Evolutionary conservation across 176 grass and related monocot species (phyloP).

Genomic region (Triticum urartu): DNA sequence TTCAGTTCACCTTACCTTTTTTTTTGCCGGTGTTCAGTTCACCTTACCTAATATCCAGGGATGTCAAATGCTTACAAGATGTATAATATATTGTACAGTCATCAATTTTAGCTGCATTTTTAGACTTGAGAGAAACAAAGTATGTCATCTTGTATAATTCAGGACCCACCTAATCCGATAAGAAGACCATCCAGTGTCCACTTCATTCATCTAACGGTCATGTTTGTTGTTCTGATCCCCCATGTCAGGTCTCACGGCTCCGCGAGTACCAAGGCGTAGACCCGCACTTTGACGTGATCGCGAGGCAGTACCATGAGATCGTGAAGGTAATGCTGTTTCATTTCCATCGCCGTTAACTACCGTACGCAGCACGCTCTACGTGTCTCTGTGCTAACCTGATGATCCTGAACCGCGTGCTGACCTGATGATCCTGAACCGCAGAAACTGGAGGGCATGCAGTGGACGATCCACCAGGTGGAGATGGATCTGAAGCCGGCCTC

Average conservation of each 20-base stretch:
- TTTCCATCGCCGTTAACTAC: not conserved
- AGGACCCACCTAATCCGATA: not conserved
- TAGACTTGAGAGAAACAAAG: not conserved
- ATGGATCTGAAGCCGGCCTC: constrained; percentile 86
- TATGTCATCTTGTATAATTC: no score
- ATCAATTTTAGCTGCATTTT: not conserved
- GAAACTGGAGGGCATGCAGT: constrained; percentile 98
- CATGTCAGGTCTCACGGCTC: constrained; percentile 75
- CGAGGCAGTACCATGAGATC: constrained; percentile 94
- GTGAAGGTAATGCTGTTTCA: constrained; percentile 55
- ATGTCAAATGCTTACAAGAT: not conserved
- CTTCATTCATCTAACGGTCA: not conserved
- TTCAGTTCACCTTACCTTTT: not conserved
- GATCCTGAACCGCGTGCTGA: not conserved
- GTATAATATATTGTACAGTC: not conserved
- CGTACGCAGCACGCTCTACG: not conserved
- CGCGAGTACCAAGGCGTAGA: constrained; percentile 98
- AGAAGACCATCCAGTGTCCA: not conserved
- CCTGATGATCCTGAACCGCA: constrained; percentile 13
- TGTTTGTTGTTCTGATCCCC: not conserved
- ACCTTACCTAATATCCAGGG: not conserved
- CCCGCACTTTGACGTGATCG: constrained; percentile 94
- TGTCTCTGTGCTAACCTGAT: not conserved
- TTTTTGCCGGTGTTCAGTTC: not conserved
- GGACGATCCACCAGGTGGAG: constrained; percentile 97